These are phyloP conservation scores for Pistacia vera DNA, from an alignment of 345 rosid species.

Conservation along the genomic window DNA sequence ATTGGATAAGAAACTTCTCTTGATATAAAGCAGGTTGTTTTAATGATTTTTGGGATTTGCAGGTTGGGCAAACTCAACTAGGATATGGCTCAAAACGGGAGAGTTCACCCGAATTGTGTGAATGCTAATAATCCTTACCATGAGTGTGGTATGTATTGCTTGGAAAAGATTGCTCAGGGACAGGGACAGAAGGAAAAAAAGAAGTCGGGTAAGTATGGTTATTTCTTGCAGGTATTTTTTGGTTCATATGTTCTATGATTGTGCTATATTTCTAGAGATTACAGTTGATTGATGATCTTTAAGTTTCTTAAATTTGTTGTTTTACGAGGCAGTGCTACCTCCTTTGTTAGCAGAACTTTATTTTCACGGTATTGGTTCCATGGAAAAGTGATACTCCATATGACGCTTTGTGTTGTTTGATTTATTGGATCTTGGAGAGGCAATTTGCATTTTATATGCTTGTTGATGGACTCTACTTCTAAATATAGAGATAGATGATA, in stretches of 20 bases:
- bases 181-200: slow-evolving; percentile 25
- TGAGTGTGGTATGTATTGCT: slow-evolving; percentile 60
- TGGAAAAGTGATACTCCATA: background rate
- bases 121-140: slow-evolving; percentile 68
- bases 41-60: slow-evolving; percentile 13
- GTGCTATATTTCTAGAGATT: background rate
- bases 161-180: slow-evolving; percentile 44
- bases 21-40: slow-evolving; percentile 7
- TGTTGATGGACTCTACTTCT: background rate
- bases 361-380: background rate
- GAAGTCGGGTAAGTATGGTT: slow-evolving; percentile 29
- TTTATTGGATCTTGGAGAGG: background rate
- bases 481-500: background rate
- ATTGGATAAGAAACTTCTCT: slow-evolving; percentile 7
- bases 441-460: background rate
- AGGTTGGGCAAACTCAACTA: background rate
- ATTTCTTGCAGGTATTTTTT: background rate
- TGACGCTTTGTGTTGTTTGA: background rate
- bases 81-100: slow-evolving; percentile 32
- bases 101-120: slow-evolving; percentile 45
- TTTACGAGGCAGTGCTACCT: background rate
- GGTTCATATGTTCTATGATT: background rate
- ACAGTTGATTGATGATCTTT: background rate
- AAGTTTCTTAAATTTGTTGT: background rate
- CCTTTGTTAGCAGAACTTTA: background rate